Percentiles rank a stretch among this genome's conserved stretches.
Conservation (phyloP, 1,284 basidiomycete genomes). For the Sporisorium reilianum region DNA sequence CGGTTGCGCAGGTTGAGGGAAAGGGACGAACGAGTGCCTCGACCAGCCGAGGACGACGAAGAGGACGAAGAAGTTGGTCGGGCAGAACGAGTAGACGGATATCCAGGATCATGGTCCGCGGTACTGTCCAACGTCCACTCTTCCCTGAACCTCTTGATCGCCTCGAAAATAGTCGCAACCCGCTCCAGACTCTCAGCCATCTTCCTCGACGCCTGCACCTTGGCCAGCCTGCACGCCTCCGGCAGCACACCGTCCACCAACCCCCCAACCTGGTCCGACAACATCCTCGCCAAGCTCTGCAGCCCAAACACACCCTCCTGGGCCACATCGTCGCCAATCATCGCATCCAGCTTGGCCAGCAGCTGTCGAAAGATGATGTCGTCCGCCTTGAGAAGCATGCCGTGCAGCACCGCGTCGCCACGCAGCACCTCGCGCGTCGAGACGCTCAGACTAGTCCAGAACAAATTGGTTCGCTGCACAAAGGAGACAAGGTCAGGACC, state of each 20-base stretch:
- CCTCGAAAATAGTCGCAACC: slow-evolving; percentile 29
- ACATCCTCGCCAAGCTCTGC: slow-evolving; percentile 13
- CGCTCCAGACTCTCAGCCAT: slow-evolving; percentile 23
- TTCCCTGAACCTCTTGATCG: slow-evolving; percentile 25
- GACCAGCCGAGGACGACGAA: neutral
- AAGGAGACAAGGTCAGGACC: slow-evolving; percentile 37
- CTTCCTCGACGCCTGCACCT: slow-evolving; percentile 27
- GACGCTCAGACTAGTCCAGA: slow-evolving; percentile 31
- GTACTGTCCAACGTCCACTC: slow-evolving; percentile 23
- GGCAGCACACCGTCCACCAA: slow-evolving; percentile 21
- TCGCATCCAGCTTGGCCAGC: slow-evolving; percentile 24
- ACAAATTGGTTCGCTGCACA: slow-evolving; percentile 35
- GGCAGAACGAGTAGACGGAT: neutral
- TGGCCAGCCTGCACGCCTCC: slow-evolving; percentile 8
- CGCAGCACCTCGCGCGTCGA: slow-evolving; percentile 18
- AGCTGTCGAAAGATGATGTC: slow-evolving; percentile 35
- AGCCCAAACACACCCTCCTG: slow-evolving; percentile 18
- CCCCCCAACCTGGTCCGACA: slow-evolving; percentile 14
- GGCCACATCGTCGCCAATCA: slow-evolving; percentile 35
- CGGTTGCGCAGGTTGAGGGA: slow-evolving; percentile 6
- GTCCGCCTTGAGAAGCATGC: slow-evolving; percentile 27
- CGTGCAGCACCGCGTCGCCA: slow-evolving; percentile 17
- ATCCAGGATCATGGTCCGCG: neutral
- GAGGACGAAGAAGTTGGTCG: neutral
- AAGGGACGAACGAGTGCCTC: neutral